A percentile compares a stretch with the other conserved stretches of the same genome.
Evolutionary conservation across 1,284 basidiomycete genomes (phyloP).

Genomic region (Naganishia sp.): DNA sequence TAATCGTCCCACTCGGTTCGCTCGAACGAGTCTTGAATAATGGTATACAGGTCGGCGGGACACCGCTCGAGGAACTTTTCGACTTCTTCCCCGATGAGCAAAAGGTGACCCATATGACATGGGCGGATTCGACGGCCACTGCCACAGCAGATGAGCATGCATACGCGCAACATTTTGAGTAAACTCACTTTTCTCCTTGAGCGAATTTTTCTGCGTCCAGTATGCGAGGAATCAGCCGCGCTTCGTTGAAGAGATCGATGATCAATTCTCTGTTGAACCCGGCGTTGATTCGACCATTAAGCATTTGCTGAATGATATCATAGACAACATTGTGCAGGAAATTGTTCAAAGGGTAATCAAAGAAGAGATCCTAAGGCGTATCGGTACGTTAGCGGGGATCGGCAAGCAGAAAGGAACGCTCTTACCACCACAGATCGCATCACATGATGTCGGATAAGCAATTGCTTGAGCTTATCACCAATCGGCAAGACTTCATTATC

Average conservation of each 20-base stretch:
- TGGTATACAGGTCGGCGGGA: constrained; percentile 71
- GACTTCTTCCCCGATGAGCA: constrained; percentile 66
- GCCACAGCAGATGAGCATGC: too few species aligned
- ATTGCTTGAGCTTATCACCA: constrained; percentile 76
- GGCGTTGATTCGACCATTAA: constrained; percentile 77
- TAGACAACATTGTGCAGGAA: constrained; percentile 97
- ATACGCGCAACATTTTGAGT: too few species aligned
- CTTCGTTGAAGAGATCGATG: constrained; percentile 77
- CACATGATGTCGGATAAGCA: constrained; percentile 71
- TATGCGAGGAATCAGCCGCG: constrained; percentile 73
- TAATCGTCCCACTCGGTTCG: constrained; percentile 85
- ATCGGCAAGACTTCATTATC: constrained; percentile 21
- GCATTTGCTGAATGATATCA: constrained; percentile 91
- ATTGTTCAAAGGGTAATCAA: constrained; percentile 96
- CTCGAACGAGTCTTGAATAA: constrained; percentile 67
- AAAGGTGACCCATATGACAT: constrained; percentile 97
- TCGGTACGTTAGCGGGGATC: neutral
- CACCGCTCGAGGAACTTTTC: constrained; percentile 67
- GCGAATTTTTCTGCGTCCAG: constrained; percentile 79
- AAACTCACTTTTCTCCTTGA: constrained; percentile 67
- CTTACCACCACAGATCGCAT: constrained; percentile 72
- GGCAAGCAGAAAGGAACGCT: constrained; percentile 30
- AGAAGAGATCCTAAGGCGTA: constrained; percentile 70
- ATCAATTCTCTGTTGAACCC: constrained; percentile 79
- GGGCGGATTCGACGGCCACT: constrained; percentile 61